Conservation (phyloP, 176 grass and related monocot species). For the Lolium rigidum region DNA sequence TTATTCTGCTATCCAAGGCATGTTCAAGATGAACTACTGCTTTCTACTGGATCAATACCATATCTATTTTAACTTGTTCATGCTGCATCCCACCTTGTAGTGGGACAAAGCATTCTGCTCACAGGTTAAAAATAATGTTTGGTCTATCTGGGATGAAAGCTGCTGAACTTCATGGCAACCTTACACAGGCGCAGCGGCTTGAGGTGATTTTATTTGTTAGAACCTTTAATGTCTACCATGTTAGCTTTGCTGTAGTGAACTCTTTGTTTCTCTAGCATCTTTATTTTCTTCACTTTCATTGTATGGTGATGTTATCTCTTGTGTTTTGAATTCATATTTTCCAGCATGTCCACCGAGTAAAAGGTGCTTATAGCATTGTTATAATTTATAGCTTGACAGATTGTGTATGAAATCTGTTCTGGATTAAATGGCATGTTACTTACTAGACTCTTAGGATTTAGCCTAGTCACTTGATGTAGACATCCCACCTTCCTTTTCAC, state of each 20-base stretch:
- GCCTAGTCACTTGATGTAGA: not conserved
- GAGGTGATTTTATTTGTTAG: conserved; percentile 70
- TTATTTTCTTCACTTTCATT: conserved; percentile 1
- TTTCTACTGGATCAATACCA: not conserved
- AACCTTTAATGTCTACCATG: not conserved
- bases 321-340: conserved; percentile 1
- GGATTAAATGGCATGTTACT: not conserved
- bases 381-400: not conserved
- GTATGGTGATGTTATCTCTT: not conserved
- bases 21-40: not conserved
- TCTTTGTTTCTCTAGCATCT: not conserved
- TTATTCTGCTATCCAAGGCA: conserved; percentile 5
- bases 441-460: conserved; percentile 1
- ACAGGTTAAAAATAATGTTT: conserved; percentile 99
- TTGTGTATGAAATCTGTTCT: not conserved
- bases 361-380: not conserved
- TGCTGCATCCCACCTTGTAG: conserved; percentile 48
- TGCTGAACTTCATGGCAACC: conserved; percentile 97
- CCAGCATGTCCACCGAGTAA: not conserved
- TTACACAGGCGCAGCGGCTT: conserved; percentile 95
- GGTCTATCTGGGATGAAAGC: conserved; percentile 90
- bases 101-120: conserved; percentile 88
- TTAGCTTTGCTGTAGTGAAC: not conserved
- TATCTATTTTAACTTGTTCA: conserved; percentile 34
- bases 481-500: not conserved